These are phyloP conservation scores for Stephania japonica DNA, from an alignment of 164 flowering plant species.

Conservation along the genomic window DNA sequence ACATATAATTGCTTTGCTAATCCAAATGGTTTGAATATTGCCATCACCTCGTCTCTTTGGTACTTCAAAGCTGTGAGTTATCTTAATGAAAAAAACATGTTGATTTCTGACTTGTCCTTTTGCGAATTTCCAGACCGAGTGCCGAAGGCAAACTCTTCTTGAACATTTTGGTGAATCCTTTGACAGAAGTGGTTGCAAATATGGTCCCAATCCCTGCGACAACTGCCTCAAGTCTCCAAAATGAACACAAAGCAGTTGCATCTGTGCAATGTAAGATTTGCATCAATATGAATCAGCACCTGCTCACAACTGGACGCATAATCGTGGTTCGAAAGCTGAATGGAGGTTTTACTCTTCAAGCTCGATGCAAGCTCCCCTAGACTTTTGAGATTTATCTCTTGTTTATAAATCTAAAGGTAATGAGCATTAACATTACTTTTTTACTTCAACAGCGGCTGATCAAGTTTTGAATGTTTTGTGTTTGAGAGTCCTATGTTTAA, in stretches of 20 bases:
- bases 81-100: too few species aligned
- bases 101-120: neutral
- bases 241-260: conserved; percentile 2
- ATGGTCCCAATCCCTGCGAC: conserved; percentile 82
- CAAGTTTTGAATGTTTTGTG: too few species aligned
- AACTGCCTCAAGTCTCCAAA: conserved; percentile 60
- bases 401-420: neutral
- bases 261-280: neutral
- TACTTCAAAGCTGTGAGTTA: too few species aligned
- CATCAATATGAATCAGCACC: neutral
- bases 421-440: neutral
- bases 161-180: conserved; percentile 84
- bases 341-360: neutral
- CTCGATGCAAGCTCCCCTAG: neutral
- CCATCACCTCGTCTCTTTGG: too few species aligned
- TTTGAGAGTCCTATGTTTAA: too few species aligned
- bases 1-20: too few species aligned
- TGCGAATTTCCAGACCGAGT: conserved; percentile 44
- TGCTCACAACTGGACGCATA: neutral
- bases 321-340: too few species aligned
- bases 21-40: too few species aligned
- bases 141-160: conserved; percentile 71
- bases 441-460: neutral
- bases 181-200: conserved; percentile 51
- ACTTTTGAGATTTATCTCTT: neutral